Evolutionary conservation across 2,329 filamentous ascomycete genomes (phyloP), one percentile per base, ranked within the genome.

Genomic region (Calonectria honghensis): DNA sequence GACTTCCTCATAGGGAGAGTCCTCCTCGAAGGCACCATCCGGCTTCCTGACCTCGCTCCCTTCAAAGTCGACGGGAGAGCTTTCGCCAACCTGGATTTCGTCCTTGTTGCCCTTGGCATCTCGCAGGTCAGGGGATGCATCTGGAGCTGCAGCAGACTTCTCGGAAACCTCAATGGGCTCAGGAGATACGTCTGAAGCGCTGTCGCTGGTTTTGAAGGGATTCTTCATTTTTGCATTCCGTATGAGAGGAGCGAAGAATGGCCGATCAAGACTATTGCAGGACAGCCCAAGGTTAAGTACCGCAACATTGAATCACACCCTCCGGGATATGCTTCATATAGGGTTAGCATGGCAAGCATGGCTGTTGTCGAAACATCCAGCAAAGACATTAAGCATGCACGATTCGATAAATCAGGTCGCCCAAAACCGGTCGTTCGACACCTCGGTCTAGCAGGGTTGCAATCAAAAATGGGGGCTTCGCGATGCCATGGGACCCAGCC

Each of bases 1-100:
- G 2, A 79, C 78, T 52, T 80, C 77, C 16, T 64, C 68, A n/a
- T 75, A 75, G 3, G 74, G 74, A 13, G 74, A 75, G 72, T 75
- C 64, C 4, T 75, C 71, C 0, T 39, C 37, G 39, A 75, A 73
- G 2, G 32, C 29, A 2, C 65, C 69, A 50, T 73, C 69, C 7
- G 48, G 37, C 14, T 73, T 72, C 9, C 37, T 75, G 18, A 72
- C 39, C 31, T 75, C 73, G n/a, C 64, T 68, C 20, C 57, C 69
- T 4, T 69, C 73, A 50, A 68, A 59, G 31, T 69, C 65, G 20
- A 65, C 39, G 41, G 57, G 31, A 35, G 52, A 63, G 24, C 35
- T 59, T 27, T 70, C 52, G 11, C 48, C 57, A 31, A 24, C 20
- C 5, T 31, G 24, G 24, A 66, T 48, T 20, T 73, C 67, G 29